These are phyloP conservation scores for Cercospora canescens DNA, from an alignment of 2,329 filamentous ascomycete genomes.

Conservation along the genomic window DNA sequence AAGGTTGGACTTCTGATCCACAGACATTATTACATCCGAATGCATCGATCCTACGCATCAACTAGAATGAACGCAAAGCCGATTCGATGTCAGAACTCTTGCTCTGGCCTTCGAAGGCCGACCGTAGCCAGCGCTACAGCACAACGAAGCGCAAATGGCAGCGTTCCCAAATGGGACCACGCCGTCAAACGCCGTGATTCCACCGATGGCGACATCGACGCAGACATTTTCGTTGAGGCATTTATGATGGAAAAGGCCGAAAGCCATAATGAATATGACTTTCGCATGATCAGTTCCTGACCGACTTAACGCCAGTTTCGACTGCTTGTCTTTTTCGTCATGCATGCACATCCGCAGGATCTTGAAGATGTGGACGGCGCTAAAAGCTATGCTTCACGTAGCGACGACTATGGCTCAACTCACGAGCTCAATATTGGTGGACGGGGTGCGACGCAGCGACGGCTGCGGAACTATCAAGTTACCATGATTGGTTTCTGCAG, in stretches of 20 bases:
- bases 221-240: not conserved
- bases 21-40: not conserved
- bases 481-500: slow-evolving; percentile 26
- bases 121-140: not conserved
- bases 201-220: not conserved
- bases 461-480: slow-evolving; percentile 23
- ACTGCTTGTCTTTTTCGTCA: not conserved
- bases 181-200: not conserved
- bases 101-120: not conserved
- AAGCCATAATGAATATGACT: not conserved
- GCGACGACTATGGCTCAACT: not conserved
- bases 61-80: no score
- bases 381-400: not conserved
- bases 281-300: not conserved
- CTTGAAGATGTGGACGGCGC: not conserved
- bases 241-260: not conserved
- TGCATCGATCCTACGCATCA: not conserved
- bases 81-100: no score
- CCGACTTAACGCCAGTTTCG: not conserved
- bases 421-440: slow-evolving; percentile 21
- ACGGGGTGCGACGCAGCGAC: slow-evolving; percentile 22
- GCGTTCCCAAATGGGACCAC: not conserved
- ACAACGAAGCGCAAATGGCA: not conserved
- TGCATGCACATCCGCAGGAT: not conserved
- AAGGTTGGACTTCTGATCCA: not conserved